phyloP scores from a whole-genome alignment of 108 stramenopile species.

The Fistulifera solaris region DNA sequence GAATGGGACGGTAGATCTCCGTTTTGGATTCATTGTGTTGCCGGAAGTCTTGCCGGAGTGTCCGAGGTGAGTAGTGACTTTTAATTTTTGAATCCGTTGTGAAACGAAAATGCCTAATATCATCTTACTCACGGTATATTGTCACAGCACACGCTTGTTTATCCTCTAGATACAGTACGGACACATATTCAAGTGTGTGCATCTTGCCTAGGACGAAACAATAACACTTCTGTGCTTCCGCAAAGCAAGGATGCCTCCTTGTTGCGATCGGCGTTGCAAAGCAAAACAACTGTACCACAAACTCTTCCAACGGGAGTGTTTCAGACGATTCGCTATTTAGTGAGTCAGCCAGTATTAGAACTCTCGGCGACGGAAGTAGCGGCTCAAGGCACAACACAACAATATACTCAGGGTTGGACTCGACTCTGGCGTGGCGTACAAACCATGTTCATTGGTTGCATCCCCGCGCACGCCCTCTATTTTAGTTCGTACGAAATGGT shows the following conservation, averaged over 20 bases:
- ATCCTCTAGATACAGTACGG: constrained; percentile 95
- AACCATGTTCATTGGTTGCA: constrained; percentile 90
- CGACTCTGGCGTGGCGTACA: constrained; percentile 96
- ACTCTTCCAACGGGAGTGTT: constrained; percentile 20
- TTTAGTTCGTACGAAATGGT: constrained; percentile 89
- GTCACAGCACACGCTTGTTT: constrained; percentile 68
- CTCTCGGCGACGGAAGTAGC: too few species aligned
- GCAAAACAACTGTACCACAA: constrained; percentile 1
- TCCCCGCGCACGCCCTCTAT: constrained; percentile 97
- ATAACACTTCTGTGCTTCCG: constrained; percentile 2
- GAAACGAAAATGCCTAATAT: too few species aligned
- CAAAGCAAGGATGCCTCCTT: background rate
- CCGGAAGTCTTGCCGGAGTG: constrained; percentile 92
- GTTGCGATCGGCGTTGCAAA: background rate
- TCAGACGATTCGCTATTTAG: constrained; percentile 37
- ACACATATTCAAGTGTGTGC: constrained; percentile 91
- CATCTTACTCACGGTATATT: too few species aligned
- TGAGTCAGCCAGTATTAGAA: constrained; percentile 17
- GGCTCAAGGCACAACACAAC: too few species aligned
- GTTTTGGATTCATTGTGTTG: constrained; percentile 88
- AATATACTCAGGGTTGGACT: background rate
- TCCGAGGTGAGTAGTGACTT: constrained; percentile 39
- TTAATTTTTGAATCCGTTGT: too few species aligned
- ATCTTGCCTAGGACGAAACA: constrained; percentile 22
- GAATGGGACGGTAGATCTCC: constrained; percentile 91